Conservation (phyloP, 2,329 filamentous ascomycete species). For the Simplicillium sp. region DNA sequence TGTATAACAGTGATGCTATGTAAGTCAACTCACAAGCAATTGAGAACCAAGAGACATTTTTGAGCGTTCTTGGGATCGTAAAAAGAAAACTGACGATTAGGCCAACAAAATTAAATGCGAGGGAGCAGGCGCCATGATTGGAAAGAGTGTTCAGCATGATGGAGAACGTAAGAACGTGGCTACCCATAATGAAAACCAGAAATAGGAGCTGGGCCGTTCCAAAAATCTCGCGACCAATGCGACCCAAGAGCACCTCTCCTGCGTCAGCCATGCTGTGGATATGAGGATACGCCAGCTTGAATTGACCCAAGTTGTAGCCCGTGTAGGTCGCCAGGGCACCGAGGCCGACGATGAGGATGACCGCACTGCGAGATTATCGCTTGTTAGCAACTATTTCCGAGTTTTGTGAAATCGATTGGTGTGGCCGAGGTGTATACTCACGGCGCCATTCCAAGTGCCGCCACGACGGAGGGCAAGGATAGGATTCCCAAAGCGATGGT, state of each 20-base stretch:
- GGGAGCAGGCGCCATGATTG: slow-evolving; percentile 31
- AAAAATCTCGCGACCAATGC: slow-evolving; percentile 45
- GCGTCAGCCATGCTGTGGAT: slow-evolving; percentile 56
- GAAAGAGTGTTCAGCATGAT: slow-evolving; percentile 56
- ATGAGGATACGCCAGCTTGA: slow-evolving; percentile 35
- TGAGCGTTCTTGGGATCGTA: slow-evolving; percentile 30
- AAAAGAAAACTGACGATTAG: slow-evolving; percentile 27
- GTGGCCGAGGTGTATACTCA: not conserved
- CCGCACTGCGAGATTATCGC: slow-evolving; percentile 10
- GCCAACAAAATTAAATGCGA: slow-evolving; percentile 27
- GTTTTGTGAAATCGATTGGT: not conserved
- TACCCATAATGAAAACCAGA: slow-evolving; percentile 55
- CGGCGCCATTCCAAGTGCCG: slow-evolving; percentile 17
- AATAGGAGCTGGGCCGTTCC: slow-evolving; percentile 48
- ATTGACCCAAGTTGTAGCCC: slow-evolving; percentile 28
- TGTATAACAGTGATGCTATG: not conserved
- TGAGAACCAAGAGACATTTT: slow-evolving; percentile 33
- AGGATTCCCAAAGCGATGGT: slow-evolving; percentile 13
- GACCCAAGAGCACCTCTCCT: slow-evolving; percentile 48
- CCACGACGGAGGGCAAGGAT: slow-evolving; percentile 14
- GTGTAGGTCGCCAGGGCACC: slow-evolving; percentile 30
- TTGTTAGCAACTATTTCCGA: not conserved
- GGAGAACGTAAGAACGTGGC: slow-evolving; percentile 57
- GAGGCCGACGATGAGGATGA: slow-evolving; percentile 23
- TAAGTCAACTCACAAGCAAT: slow-evolving; percentile 26